phyloP scores from a whole-genome alignment of 352 stramenopile genomes.

The Pythium scleroteichum region DNA sequence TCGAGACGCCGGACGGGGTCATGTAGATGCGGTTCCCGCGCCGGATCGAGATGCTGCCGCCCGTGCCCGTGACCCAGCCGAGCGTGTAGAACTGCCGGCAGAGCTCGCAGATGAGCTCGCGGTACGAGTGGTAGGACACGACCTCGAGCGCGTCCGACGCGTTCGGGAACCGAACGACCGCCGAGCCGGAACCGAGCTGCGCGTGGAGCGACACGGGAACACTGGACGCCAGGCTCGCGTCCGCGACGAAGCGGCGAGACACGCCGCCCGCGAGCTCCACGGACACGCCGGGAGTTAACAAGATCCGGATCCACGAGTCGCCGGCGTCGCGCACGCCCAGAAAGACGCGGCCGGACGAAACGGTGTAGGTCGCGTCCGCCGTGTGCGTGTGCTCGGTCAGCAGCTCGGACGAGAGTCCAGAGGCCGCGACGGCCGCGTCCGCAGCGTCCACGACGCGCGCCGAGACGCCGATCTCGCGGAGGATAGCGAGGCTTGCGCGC shows the following conservation, averaged over 20 bases:
- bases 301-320: conserved; percentile 66
- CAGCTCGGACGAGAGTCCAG: conserved; percentile 27
- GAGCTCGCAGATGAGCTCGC: conserved; percentile 69
- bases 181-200: background rate
- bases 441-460: conserved; percentile 9
- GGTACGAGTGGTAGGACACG: conserved; percentile 42
- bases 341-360: conserved; percentile 43
- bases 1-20: conserved; percentile 95
- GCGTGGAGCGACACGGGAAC: conserved; percentile 23
- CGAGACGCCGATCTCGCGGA: conserved; percentile 51
- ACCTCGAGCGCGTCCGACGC: conserved; percentile 46
- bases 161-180: conserved; percentile 43
- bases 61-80: conserved; percentile 95
- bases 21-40: conserved; percentile 94
- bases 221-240: conserved; percentile 24
- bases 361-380: conserved; percentile 35
- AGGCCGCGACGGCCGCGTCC: conserved; percentile 6
- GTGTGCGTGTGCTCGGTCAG: conserved; percentile 50
- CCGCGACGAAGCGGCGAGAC: conserved; percentile 52
- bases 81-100: conserved; percentile 76
- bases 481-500: conserved; percentile 57
- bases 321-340: conserved; percentile 72
- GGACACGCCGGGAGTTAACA: conserved; percentile 40
- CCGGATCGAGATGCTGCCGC: conserved; percentile 93
- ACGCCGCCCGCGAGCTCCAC: conserved; percentile 29